These are phyloP conservation scores for Ogataea neopini DNA, from an alignment of 805 yeast species.

Conservation along the genomic window DNA sequence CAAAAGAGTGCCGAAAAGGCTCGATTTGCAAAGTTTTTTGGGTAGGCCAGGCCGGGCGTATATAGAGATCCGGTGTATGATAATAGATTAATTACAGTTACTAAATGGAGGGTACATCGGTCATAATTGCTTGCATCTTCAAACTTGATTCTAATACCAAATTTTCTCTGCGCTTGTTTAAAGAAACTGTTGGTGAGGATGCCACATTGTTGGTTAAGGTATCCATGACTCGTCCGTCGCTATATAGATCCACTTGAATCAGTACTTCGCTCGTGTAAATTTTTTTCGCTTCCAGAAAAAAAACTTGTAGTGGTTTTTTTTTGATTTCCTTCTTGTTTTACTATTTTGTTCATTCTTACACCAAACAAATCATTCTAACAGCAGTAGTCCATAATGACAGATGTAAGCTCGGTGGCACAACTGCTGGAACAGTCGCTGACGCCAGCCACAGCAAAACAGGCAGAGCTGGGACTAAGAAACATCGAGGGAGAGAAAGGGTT, in stretches of 20 bases:
- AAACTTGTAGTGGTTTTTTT: neutral
- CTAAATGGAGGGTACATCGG: neutral
- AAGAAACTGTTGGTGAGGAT: too few species aligned
- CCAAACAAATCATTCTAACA: neutral
- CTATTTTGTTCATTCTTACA: too few species aligned
- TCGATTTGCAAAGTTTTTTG: conserved; percentile 64
- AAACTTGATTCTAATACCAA: too few species aligned
- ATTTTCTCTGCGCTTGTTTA: too few species aligned
- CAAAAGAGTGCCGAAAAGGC: conserved; percentile 52
- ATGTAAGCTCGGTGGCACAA: conserved; percentile 52
- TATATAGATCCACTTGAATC: too few species aligned
- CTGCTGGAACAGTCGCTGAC: conserved; percentile 63
- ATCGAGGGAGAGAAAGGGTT: conserved; percentile 74
- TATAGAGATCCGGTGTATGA: too few species aligned
- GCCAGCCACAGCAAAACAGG: conserved; percentile 62
- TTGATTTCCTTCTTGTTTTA: neutral
- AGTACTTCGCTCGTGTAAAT: neutral
- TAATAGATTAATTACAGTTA: neutral
- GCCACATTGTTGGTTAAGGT: too few species aligned
- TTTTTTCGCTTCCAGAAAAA: conserved; percentile 6
- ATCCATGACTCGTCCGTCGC: too few species aligned
- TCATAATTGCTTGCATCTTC: too few species aligned
- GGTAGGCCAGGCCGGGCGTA: conserved; percentile 11
- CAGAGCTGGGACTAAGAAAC: conserved; percentile 63
- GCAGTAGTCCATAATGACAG: conserved; percentile 33